phyloP scores from a whole-genome alignment of 208 protist genomes.

The Strigomonas galati region DNA sequence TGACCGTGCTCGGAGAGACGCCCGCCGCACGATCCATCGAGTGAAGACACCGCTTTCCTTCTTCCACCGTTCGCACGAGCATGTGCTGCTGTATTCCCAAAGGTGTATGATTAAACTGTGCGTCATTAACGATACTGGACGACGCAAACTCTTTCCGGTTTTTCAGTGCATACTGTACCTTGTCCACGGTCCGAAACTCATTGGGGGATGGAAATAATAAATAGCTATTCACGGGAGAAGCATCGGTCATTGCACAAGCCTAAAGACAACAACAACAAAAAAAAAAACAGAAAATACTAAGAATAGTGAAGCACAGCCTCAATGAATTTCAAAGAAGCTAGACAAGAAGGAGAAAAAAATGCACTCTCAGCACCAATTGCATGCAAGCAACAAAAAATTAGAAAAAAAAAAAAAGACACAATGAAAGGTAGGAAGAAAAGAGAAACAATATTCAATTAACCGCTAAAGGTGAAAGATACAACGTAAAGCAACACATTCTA shows the following conservation, averaged over 20 bases:
- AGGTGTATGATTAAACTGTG: conserved; percentile 1
- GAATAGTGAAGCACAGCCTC: neutral
- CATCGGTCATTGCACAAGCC: conserved; percentile 52
- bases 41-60: conserved; percentile 36
- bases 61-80: conserved; percentile 50
- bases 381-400: neutral
- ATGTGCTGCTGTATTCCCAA: conserved; percentile 31
- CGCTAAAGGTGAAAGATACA: neutral
- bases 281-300: neutral
- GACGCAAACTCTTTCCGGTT: conserved; percentile 15
- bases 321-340: too few species aligned
- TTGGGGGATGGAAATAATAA: conserved; percentile 59
- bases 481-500: neutral
- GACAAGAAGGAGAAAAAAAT: too few species aligned
- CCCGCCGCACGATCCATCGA: conserved; percentile 24
- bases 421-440: neutral
- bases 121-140: neutral
- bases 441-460: neutral
- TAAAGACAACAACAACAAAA: neutral
- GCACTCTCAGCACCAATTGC: too few species aligned
- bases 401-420: neutral
- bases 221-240: conserved; percentile 74
- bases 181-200: conserved; percentile 62
- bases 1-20: conserved; percentile 36
- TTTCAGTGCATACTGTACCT: conserved; percentile 67